phyloP scores from a whole-genome alignment of 345 rosid genomes.

The Streptanthus diversifolius region DNA sequence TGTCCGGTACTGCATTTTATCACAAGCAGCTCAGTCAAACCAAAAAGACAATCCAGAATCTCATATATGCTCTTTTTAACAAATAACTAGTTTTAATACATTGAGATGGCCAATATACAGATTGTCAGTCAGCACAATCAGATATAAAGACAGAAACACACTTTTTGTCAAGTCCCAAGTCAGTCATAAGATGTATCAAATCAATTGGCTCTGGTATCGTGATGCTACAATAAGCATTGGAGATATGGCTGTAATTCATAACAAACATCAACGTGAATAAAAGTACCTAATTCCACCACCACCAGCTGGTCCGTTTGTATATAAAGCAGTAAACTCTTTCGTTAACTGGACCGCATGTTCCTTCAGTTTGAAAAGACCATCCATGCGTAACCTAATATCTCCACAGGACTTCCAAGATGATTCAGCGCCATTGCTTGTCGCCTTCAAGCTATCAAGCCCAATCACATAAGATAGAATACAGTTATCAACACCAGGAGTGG shows the following conservation, averaged over 20 bases:
- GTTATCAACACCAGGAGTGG: conserved; percentile 48
- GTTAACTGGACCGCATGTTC: conserved; percentile 63
- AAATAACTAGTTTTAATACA: background rate
- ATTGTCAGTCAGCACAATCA: background rate
- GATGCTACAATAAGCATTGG: conserved; percentile 1
- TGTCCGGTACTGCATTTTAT: conserved; percentile 69
- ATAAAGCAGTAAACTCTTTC: conserved; percentile 72
- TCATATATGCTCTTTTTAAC: background rate
- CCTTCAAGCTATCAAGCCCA: conserved; percentile 87
- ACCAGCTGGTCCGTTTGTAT: conserved; percentile 96
- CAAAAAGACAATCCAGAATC: background rate
- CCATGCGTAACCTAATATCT: conserved; percentile 83
- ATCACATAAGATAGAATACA: conserved; percentile 61
- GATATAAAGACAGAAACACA: background rate
- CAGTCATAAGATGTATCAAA: background rate
- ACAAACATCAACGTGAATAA: conserved; percentile 10
- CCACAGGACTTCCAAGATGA: conserved; percentile 28
- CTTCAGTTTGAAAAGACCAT: conserved; percentile 66
- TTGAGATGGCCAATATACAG: background rate
- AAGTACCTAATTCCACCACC: conserved; percentile 93
- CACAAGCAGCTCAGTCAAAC: conserved; percentile 21
- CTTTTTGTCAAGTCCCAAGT: background rate
- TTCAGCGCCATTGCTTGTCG: conserved; percentile 32
- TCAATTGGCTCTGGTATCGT: background rate
- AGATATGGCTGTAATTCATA: background rate